These are phyloP conservation scores for Pistacia atlantica DNA, from an alignment of 345 rosid genomes.

Conservation along the genomic window DNA sequence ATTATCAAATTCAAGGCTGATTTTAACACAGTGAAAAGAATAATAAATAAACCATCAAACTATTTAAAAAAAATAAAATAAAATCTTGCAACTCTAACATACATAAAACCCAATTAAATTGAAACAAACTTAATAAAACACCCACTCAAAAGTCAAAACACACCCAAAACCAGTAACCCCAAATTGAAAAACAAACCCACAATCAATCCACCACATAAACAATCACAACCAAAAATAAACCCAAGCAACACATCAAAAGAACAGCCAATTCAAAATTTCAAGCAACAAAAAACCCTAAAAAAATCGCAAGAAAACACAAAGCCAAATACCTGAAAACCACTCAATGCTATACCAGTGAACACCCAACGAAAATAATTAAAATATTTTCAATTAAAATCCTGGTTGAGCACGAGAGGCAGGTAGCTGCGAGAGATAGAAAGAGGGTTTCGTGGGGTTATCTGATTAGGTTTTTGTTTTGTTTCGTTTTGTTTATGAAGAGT, in stretches of 20 bases:
- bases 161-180: slow-evolving; percentile 2
- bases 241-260: neutral
- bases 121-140: neutral
- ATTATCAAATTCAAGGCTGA: neutral
- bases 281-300: slow-evolving; percentile 15
- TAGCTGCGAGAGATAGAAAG: neutral
- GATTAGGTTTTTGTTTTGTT: slow-evolving; percentile 5
- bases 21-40: neutral
- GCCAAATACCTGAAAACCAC: slow-evolving; percentile 15
- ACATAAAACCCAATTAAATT: neutral
- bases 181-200: neutral
- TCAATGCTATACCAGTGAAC: slow-evolving; percentile 11
- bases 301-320: neutral
- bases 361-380: neutral
- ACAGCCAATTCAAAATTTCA: neutral
- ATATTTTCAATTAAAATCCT: neutral
- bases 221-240: neutral
- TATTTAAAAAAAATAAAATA: neutral
- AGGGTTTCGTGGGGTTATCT: slow-evolving; percentile 3
- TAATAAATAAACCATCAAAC: neutral
- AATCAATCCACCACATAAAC: neutral
- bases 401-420: neutral
- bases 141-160: neutral
- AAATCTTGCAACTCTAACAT: neutral
- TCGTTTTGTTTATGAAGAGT: neutral